These are phyloP conservation scores for Prasinococcaceae sp. DNA, from an alignment of 139 green algal genomes.

Conservation along the genomic window DNA sequence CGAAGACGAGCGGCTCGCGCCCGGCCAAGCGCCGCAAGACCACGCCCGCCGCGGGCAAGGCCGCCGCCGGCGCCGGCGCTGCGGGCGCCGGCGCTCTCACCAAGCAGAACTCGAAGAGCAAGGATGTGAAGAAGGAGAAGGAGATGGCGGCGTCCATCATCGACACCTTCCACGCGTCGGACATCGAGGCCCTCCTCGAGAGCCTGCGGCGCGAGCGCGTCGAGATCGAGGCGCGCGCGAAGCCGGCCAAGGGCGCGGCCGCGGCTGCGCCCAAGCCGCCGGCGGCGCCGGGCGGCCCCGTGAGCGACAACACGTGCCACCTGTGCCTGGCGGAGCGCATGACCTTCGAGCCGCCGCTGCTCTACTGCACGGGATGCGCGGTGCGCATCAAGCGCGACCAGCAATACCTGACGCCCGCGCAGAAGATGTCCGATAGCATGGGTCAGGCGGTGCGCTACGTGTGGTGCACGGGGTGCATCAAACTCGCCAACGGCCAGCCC, in stretches of 20 bases:
- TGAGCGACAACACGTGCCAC: constrained; percentile 45
- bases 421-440: neutral
- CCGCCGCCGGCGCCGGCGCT: no score
- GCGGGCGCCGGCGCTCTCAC: no score
- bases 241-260: no score
- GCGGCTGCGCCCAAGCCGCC: constrained; percentile 17
- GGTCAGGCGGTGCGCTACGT: constrained; percentile 30
- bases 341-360: constrained; percentile 79
- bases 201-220: neutral
- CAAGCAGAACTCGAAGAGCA: no score
- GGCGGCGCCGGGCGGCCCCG: neutral
- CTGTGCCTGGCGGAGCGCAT: constrained; percentile 64
- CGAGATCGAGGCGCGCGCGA: neutral
- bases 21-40: no score
- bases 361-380: constrained; percentile 82
- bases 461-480: constrained; percentile 74
- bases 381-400: constrained; percentile 83
- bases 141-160: no score
- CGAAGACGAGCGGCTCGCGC: no score
- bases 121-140: no score
- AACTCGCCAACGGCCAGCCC: constrained; percentile 42
- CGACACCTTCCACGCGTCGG: no score
- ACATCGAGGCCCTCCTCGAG: constrained; percentile 4
- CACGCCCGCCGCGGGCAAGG: no score
- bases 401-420: constrained; percentile 35